Evolutionary conservation across 805 yeast genomes (phyloP), one percentile per base, ranked within the genome.

Genomic region (Nakazawaea ambrosiae): DNA sequence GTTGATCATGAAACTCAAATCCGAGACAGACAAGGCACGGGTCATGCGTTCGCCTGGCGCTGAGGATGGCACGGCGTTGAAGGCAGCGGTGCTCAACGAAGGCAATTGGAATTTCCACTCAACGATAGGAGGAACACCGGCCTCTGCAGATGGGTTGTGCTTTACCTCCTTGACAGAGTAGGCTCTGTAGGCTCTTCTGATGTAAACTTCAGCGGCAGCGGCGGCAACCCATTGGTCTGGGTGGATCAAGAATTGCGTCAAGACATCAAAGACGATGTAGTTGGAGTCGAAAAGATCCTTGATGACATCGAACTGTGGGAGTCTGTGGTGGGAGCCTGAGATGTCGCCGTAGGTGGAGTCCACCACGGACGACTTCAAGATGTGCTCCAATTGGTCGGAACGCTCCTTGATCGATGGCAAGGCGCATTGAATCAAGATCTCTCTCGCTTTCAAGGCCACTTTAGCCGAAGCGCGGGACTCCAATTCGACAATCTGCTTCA

Each of bases 201-300:
- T 81, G 61, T 92, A 92, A 42, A 92, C 95, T 63, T 92, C 97
- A 32, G 95, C 87, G 26, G 98, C 97, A 26, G 98, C 97, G 47
- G 90, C 75, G 3, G 90, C 83, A 43, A 92, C 90, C 71, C 86
- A 85, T 33, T 82, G 84, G 54, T 94, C 97, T 10, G 72, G 54
- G 49, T 86, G 83, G 39, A 73, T 76, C 63, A 92, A 76, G 65
- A 92, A 92, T 63, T 87, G 97, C 31, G 95, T 74, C 58, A 92
- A 73, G 27, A 94, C 97, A 57, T 92, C 99, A 58, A 90, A 92
- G 15, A 92, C 97, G 42, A 90, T 86, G 65, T 86, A 94, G 58
- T 85, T 89, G 35, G 97, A 89, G 57, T 92, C 98, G 49, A 92
- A 89, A 40, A 92, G 92, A 60, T 92, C 97, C 46, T 81, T 78